Conservation (phyloP, 441 rosid species). For the Brassica hybrid region DNA sequence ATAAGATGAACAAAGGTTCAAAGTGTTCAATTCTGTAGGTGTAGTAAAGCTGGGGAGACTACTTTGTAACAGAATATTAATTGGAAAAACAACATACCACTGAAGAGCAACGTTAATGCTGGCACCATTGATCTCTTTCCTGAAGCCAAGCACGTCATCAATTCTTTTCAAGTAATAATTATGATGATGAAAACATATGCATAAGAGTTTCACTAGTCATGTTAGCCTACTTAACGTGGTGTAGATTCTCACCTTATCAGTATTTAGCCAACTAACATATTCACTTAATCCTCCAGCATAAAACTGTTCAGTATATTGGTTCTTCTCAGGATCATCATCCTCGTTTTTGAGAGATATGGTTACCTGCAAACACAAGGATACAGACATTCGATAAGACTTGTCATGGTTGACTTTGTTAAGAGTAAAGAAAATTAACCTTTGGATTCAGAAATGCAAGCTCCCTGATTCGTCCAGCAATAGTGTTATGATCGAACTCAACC, state of each 20-base stretch:
- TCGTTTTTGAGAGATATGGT: slow-evolving; percentile 65
- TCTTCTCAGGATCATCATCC: slow-evolving; percentile 61
- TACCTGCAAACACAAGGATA: slow-evolving; percentile 58
- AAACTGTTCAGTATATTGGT: slow-evolving; percentile 61
- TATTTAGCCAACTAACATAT: slow-evolving; percentile 86
- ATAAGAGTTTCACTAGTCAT: slow-evolving; percentile 4
- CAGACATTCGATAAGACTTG: slow-evolving; percentile 2
- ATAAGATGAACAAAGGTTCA: slow-evolving; percentile 5
- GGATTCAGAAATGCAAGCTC: slow-evolving; percentile 96
- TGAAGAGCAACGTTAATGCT: slow-evolving; percentile 80
- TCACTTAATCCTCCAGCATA: slow-evolving; percentile 86
- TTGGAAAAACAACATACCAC: slow-evolving; percentile 55
- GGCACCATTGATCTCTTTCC: slow-evolving; percentile 67
- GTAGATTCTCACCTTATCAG: slow-evolving; percentile 64
- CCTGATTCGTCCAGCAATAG: slow-evolving; percentile 82
- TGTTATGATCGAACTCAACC: slow-evolving; percentile 81
- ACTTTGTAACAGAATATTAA: neutral
- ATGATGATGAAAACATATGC: neutral
- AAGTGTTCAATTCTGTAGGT: neutral
- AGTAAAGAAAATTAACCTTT: slow-evolving; percentile 51
- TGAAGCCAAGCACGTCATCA: slow-evolving; percentile 81
- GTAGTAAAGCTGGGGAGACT: neutral
- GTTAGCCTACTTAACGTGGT: too few relatives aligned
- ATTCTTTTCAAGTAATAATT: slow-evolving; percentile 44
- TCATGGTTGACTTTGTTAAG: too few relatives aligned